phyloP scores from a whole-genome alignment of 495 filamentous ascomycete genomes.

The Amniculicola lignicola region DNA sequence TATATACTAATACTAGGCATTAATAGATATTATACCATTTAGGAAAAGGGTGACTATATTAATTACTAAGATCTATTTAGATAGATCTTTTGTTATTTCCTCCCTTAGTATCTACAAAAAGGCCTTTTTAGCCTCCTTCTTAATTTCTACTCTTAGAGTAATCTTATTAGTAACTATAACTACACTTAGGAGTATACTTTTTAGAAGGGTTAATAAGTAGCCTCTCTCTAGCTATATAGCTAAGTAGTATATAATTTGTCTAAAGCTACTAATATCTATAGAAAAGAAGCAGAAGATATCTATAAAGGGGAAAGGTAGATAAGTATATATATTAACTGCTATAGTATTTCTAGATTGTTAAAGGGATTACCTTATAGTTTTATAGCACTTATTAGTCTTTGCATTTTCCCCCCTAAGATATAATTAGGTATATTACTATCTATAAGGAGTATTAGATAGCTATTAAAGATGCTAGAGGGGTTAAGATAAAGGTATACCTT shows the following conservation, averaged over 20 bases:
- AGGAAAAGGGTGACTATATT: slow-evolving; percentile 24
- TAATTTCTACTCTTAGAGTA: slow-evolving; percentile 9
- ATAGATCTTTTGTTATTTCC: slow-evolving; percentile 26
- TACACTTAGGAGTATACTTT: slow-evolving; percentile 7
- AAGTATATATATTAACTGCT: background rate
- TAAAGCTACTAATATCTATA: slow-evolving; percentile 29
- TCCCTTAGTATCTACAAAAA: slow-evolving; percentile 30
- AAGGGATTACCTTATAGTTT: background rate
- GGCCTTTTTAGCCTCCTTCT: slow-evolving; percentile 17
- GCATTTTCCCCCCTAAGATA: slow-evolving; percentile 6
- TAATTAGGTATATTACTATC: slow-evolving; percentile 23
- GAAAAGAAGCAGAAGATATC: slow-evolving; percentile 32
- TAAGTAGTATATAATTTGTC: slow-evolving; percentile 19
- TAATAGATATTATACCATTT: slow-evolving; percentile 5
- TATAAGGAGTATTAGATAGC: slow-evolving; percentile 28
- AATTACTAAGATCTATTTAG: slow-evolving; percentile 27
- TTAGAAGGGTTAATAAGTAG: slow-evolving; percentile 20
- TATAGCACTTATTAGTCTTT: slow-evolving; percentile 20
- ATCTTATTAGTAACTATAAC: slow-evolving; percentile 22
- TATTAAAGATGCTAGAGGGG: slow-evolving; percentile 25
- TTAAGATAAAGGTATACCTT: slow-evolving; percentile 31
- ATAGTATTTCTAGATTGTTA: background rate
- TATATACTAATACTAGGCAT: slow-evolving; percentile 11
- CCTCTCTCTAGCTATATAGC: slow-evolving; percentile 23
- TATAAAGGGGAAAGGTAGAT: background rate